Percentiles rank a stretch among this genome's conserved stretches.
These are phyloP conservation scores for Salmacisia buchloeana DNA, from an alignment of 1,284 basidiomycete genomes.

Conservation along the genomic window DNA sequence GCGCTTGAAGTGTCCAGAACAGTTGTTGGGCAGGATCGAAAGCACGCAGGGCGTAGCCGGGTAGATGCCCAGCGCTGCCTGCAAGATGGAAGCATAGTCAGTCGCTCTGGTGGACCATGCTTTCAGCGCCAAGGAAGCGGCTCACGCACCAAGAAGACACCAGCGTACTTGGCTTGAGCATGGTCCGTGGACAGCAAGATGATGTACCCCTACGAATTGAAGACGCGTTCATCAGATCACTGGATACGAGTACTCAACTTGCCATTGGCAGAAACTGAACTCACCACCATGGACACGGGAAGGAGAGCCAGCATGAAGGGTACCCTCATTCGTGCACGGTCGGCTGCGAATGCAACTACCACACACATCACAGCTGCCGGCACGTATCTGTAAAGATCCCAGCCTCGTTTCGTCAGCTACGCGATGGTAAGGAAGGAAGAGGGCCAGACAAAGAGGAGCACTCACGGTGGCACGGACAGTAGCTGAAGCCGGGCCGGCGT, in stretches of 20 bases:
- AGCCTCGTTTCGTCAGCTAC: no score
- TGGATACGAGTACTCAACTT: background rate
- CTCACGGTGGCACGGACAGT: constrained; percentile 34
- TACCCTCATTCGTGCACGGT: constrained; percentile 45
- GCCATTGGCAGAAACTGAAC: background rate
- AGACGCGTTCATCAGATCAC: background rate
- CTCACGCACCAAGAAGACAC: constrained; percentile 38
- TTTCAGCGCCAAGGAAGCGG: background rate
- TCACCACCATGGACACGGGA: constrained; percentile 42
- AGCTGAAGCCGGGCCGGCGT: constrained; percentile 29
- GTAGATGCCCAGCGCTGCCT: constrained; percentile 36
- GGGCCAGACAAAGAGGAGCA: no score
- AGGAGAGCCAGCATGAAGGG: constrained; percentile 48
- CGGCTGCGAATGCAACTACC: constrained; percentile 47
- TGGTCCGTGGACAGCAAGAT: constrained; percentile 32
- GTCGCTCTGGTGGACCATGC: background rate
- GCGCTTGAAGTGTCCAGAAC: constrained; percentile 40
- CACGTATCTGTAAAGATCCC: constrained; percentile 8
- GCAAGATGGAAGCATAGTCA: background rate
- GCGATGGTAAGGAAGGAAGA: no score
- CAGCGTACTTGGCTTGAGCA: constrained; percentile 37
- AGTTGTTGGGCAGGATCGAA: constrained; percentile 40
- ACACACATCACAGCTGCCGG: constrained; percentile 46
- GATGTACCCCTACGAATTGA: constrained; percentile 28
- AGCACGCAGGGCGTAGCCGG: constrained; percentile 40